These are phyloP conservation scores for Candida gorgasii DNA, from an alignment of 805 yeast genomes.

Conservation along the genomic window DNA sequence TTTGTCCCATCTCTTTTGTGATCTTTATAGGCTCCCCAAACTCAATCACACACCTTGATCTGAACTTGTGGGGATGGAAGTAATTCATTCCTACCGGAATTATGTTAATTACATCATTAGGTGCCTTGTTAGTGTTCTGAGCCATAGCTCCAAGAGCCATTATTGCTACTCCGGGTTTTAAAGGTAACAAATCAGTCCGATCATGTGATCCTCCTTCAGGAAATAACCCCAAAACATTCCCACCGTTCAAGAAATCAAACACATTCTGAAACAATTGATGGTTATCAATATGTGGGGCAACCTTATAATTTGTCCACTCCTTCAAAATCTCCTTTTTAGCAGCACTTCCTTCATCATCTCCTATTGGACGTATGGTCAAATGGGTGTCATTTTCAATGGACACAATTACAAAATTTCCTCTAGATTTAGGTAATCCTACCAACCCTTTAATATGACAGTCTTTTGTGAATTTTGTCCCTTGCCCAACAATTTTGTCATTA, in stretches of 20 bases:
- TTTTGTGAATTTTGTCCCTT: conserved; percentile 32
- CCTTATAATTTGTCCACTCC: conserved; percentile 32
- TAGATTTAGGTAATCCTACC: conserved; percentile 36
- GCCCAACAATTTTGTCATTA: conserved; percentile 27
- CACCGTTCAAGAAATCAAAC: conserved; percentile 35
- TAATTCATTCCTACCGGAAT: conserved; percentile 45
- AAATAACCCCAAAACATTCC: conserved; percentile 39
- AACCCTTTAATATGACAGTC: conserved; percentile 38
- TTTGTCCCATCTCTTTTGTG: conserved; percentile 26
- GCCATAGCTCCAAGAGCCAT: conserved; percentile 46
- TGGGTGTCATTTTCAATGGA: conserved; percentile 12
- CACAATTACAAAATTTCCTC: conserved; percentile 35
- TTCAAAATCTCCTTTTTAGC: conserved; percentile 7
- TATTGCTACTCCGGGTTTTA: conserved; percentile 47
- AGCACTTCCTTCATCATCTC: conserved; percentile 9
- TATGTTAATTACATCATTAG: conserved; percentile 28
- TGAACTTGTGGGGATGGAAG: conserved; percentile 42
- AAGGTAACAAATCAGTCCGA: conserved; percentile 41
- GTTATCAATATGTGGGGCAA: conserved; percentile 43
- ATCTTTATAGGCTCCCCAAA: conserved; percentile 44
- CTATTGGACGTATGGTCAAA: conserved; percentile 10
- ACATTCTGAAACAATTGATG: conserved; percentile 36
- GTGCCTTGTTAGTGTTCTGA: conserved; percentile 20
- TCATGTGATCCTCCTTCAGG: conserved; percentile 50
- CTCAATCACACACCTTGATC: conserved; percentile 43